phyloP scores from a whole-genome alignment of 805 yeast genomes.

The Barnettozyma wickerhamii region DNA sequence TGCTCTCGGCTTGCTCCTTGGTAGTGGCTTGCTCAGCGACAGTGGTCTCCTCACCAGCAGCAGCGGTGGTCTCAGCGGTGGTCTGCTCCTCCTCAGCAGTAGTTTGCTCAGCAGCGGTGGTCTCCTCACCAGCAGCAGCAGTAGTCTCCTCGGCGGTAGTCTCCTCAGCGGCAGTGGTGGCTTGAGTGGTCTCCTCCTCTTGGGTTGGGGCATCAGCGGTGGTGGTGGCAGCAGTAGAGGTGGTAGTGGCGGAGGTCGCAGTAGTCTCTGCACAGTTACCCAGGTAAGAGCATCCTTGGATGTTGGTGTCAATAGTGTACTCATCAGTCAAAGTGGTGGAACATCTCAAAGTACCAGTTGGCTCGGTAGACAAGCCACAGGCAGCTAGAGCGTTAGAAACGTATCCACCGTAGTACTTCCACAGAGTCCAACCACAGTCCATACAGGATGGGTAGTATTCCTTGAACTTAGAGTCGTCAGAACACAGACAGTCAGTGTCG shows the following conservation, averaged over 20 bases:
- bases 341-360: slow-evolving; percentile 27
- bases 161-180: no score
- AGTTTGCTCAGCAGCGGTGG: not conserved
- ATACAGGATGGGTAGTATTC: slow-evolving; percentile 23
- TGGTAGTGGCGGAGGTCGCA: not conserved
- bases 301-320: slow-evolving; percentile 6
- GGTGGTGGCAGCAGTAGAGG: not conserved
- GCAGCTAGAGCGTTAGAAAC: slow-evolving; percentile 23
- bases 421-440: slow-evolving; percentile 34
- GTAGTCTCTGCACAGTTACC: slow-evolving; percentile 6
- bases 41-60: slow-evolving; percentile 1
- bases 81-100: not conserved
- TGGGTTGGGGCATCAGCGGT: not conserved
- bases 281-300: slow-evolving; percentile 7
- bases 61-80: not conserved
- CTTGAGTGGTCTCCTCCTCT: not conserved
- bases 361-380: slow-evolving; percentile 23
- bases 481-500: slow-evolving; percentile 19
- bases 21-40: not conserved
- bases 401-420: slow-evolving; percentile 26
- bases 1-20: not conserved
- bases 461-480: slow-evolving; percentile 12
- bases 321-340: slow-evolving; percentile 17
- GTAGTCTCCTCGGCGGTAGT: not conserved
- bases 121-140: slow-evolving; percentile 1